These are phyloP conservation scores for Boletus reticuloceps DNA, from an alignment of 768 basidiomycete species.

Conservation along the genomic window DNA sequence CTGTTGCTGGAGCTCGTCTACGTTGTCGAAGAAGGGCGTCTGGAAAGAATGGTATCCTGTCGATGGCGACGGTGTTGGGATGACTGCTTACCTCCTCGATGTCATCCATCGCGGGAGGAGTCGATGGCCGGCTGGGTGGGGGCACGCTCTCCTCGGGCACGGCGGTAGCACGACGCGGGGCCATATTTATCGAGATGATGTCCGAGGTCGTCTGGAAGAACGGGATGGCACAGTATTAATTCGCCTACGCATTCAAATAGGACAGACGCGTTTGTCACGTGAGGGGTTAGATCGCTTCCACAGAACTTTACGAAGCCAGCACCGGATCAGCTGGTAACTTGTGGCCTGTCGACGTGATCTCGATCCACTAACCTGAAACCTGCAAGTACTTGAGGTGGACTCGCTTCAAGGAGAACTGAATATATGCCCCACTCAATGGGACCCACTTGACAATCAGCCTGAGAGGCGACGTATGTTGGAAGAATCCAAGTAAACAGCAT, in stretches of 20 bases:
- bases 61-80: not conserved
- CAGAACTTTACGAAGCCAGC: no score
- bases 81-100: conserved; percentile 38
- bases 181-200: conserved; percentile 13
- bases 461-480: no score
- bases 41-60: conserved; percentile 19
- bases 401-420: no score
- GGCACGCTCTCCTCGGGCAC: conserved; percentile 24
- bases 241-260: conserved; percentile 10
- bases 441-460: no score
- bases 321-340: no score
- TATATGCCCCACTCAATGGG: no score
- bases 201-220: not conserved
- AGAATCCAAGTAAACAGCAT: no score
- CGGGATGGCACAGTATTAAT: not conserved
- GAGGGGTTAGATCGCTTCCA: not conserved
- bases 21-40: conserved; percentile 67
- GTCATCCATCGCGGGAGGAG: conserved; percentile 33
- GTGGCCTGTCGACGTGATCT: no score
- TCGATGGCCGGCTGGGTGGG: conserved; percentile 28
- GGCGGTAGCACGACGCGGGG: conserved; percentile 29
- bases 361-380: no score
- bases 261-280: conserved; percentile 20
- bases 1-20: conserved; percentile 86
- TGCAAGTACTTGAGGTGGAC: no score